phyloP scores from a whole-genome alignment of 192 early-diverging fungal genomes.

The Coemansia sp. region DNA sequence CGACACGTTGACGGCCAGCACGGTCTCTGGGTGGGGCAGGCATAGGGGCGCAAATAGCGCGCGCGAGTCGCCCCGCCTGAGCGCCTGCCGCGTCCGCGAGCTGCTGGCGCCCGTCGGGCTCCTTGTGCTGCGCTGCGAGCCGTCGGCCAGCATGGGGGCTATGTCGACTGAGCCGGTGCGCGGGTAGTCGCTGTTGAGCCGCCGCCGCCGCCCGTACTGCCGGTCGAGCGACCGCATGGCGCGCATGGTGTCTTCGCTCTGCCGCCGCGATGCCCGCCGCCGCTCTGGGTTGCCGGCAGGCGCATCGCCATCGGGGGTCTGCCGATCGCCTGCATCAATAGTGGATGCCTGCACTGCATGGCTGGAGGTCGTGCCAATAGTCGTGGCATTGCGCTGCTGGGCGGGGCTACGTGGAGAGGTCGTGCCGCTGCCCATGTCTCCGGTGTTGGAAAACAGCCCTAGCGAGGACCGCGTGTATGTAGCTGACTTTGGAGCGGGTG shows the following conservation, averaged over 20 bases:
- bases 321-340: slow-evolving; percentile 4
- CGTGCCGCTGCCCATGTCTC: slow-evolving; percentile 1
- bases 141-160: background rate
- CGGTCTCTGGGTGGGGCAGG: slow-evolving; percentile 20
- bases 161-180: background rate
- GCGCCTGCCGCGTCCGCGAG: background rate
- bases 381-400: slow-evolving; percentile 10
- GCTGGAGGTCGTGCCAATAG: background rate
- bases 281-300: slow-evolving; percentile 1
- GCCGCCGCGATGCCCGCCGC: slow-evolving; percentile 23
- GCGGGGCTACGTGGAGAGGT: slow-evolving; percentile 5
- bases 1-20: background rate
- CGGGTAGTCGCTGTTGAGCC: slow-evolving; percentile 41
- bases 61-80: slow-evolving; percentile 34
- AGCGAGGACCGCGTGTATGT: slow-evolving; percentile 31
- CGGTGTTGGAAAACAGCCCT: slow-evolving; percentile 12
- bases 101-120: background rate
- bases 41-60: slow-evolving; percentile 38
- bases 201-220: slow-evolving; percentile 48
- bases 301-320: background rate
- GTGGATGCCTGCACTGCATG: background rate
- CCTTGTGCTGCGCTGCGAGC: background rate
- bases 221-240: slow-evolving; percentile 50
- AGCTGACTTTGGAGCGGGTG: slow-evolving; percentile 4
- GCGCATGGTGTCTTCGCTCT: slow-evolving; percentile 48